Conservation (phyloP, 352 stramenopile species). For the Pythium rhizo-oryzae region DNA sequence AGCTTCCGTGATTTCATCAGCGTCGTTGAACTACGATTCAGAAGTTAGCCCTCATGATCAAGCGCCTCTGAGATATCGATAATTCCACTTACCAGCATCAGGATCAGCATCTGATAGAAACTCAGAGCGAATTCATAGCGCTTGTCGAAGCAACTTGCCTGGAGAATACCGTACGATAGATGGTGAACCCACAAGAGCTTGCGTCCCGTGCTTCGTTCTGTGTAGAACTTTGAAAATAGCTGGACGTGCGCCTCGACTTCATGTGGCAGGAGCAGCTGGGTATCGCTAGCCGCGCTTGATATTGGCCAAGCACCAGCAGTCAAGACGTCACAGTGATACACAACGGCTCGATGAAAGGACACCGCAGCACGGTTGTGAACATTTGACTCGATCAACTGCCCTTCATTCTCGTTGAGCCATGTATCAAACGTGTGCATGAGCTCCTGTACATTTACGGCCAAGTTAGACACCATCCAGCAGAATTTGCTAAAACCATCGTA, state of each 20-base stretch:
- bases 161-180: conserved; percentile 73
- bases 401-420: conserved; percentile 76
- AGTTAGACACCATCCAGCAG: background rate
- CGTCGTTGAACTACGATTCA: conserved; percentile 61
- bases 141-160: conserved; percentile 69
- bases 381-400: conserved; percentile 41
- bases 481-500: conserved; percentile 24
- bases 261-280: conserved; percentile 59
- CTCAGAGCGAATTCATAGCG: conserved; percentile 82
- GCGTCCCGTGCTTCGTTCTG: conserved; percentile 65
- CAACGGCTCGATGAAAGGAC: conserved; percentile 54
- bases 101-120: conserved; percentile 85
- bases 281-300: conserved; percentile 55
- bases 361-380: conserved; percentile 46
- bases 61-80: background rate
- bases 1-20: conserved; percentile 40
- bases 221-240: conserved; percentile 86
- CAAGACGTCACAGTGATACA: conserved; percentile 80
- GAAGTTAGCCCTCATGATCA: background rate
- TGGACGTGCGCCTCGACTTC: conserved; percentile 60
- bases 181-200: conserved; percentile 85
- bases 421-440: conserved; percentile 59
- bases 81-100: conserved; percentile 53
- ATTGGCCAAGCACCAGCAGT: conserved; percentile 87
- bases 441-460: conserved; percentile 40